Conservation (phyloP, 768 basidiomycete species). For the Lyophyllum semitale region DNA sequence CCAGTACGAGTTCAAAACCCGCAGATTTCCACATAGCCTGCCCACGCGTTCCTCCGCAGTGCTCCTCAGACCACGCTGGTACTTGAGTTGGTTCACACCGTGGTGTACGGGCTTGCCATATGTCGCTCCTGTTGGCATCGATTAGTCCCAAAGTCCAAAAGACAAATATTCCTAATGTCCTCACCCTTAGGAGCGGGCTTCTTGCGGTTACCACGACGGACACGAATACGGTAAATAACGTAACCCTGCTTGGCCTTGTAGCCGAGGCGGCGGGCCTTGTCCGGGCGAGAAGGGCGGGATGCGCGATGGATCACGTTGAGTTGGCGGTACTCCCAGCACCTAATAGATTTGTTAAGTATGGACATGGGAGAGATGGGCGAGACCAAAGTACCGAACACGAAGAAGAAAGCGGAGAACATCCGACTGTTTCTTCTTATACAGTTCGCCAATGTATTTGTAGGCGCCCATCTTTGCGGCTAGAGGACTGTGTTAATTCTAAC, state of each 20-base stretch:
- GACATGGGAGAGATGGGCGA: not conserved
- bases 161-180: constrained; percentile 12
- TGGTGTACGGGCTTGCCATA: constrained; percentile 99
- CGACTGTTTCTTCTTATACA: constrained; percentile 98
- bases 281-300: constrained; percentile 96
- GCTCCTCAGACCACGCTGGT: constrained; percentile 89
- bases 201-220: constrained; percentile 98
- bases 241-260: constrained; percentile 99
- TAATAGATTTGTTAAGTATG: constrained; percentile 27
- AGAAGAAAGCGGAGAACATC: constrained; percentile 97
- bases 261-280: constrained; percentile 97
- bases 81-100: constrained; percentile 99
- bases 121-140: constrained; percentile 81
- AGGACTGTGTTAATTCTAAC: not conserved
- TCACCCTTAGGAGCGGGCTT: constrained; percentile 96
- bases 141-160: not conserved
- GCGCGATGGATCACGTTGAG: constrained; percentile 98
- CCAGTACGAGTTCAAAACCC: constrained; percentile 99
- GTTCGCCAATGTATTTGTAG: constrained; percentile 95
- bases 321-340: constrained; percentile 99
- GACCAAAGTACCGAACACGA: constrained; percentile 78
- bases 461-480: constrained; percentile 78
- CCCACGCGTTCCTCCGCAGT: constrained; percentile 99
- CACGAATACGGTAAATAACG: constrained; percentile 95
- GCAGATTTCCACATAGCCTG: constrained; percentile 91